phyloP scores from a whole-genome alignment of 768 basidiomycete genomes.

The Psilocybe cubensis region DNA sequence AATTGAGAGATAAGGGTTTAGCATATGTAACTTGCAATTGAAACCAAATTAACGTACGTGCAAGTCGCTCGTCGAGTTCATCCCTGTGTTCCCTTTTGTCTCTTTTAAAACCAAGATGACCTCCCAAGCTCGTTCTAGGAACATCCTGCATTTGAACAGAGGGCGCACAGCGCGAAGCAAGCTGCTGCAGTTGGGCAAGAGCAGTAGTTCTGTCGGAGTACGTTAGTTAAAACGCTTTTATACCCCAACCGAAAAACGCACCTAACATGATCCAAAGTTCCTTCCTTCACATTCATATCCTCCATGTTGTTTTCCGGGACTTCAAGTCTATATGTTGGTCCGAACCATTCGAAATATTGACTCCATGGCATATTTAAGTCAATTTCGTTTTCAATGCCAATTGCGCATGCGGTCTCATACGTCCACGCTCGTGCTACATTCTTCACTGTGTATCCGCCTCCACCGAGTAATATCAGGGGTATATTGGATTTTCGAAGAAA shows the following conservation, averaged over 20 bases:
- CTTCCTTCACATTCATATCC: slow-evolving; percentile 83
- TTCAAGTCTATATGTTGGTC: slow-evolving; percentile 91
- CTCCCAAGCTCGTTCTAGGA: slow-evolving; percentile 67
- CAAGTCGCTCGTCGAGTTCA: slow-evolving; percentile 67
- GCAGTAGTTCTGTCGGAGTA: slow-evolving; percentile 33
- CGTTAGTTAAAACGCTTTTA: neutral
- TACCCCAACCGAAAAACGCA: slow-evolving; percentile 34
- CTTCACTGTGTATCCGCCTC: slow-evolving; percentile 97
- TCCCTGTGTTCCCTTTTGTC: slow-evolving; percentile 56
- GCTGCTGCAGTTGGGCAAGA: slow-evolving; percentile 47
- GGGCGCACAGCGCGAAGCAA: slow-evolving; percentile 71
- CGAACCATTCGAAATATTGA: slow-evolving; percentile 97
- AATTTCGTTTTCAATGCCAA: slow-evolving; percentile 79
- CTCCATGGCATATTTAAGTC: slow-evolving; percentile 83
- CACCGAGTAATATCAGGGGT: slow-evolving; percentile 90
- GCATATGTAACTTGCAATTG: neutral
- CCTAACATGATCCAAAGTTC: slow-evolving; percentile 80
- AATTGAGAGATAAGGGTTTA: neutral
- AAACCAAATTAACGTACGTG: slow-evolving; percentile 50
- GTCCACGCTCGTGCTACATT: slow-evolving; percentile 96
- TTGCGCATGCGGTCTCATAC: slow-evolving; percentile 93
- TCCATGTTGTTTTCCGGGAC: slow-evolving; percentile 95
- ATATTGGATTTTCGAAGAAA: slow-evolving; percentile 83
- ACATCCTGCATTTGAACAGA: slow-evolving; percentile 87
- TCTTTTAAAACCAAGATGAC: slow-evolving; percentile 60